Evolutionary conservation across 768 basidiomycete genomes (phyloP).

Genomic region (Lactarius sanguifluus): DNA sequence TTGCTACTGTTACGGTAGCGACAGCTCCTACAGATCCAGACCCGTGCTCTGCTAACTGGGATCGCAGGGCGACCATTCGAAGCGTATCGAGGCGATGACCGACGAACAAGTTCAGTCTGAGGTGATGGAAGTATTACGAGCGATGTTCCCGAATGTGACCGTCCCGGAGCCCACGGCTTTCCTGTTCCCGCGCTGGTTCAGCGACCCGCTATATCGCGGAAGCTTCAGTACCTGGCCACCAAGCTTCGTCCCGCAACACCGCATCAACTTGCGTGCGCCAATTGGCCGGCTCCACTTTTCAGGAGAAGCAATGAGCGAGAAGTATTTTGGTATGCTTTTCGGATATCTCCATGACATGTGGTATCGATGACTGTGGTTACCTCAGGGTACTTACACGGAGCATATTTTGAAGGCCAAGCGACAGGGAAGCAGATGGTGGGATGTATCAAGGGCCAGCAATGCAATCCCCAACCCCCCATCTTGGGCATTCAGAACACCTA

Average conservation of each 20-base stretch:
- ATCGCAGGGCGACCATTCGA: slow-evolving; percentile 54
- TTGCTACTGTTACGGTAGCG: slow-evolving; percentile 49
- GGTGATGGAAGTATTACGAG: slow-evolving; percentile 50
- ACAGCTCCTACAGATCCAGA: slow-evolving; percentile 31
- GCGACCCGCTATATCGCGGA: slow-evolving; percentile 51
- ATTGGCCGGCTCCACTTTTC: slow-evolving; percentile 57
- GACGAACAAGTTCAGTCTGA: slow-evolving; percentile 50
- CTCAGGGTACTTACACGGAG: slow-evolving; percentile 35
- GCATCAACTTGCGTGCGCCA: slow-evolving; percentile 47
- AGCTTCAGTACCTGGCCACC: slow-evolving; percentile 68
- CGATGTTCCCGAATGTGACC: slow-evolving; percentile 54
- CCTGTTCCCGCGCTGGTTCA: slow-evolving; percentile 51
- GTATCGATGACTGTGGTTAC: no score
- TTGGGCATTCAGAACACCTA: slow-evolving; percentile 21
- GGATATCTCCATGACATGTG: not conserved
- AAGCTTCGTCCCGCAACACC: slow-evolving; percentile 42
- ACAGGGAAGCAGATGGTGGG: slow-evolving; percentile 29
- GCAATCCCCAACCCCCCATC: slow-evolving; percentile 18
- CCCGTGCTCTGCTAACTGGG: not conserved
- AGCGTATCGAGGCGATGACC: slow-evolving; percentile 54
- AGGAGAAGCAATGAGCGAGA: slow-evolving; percentile 55
- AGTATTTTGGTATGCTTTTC: slow-evolving; percentile 49
- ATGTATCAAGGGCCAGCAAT: slow-evolving; percentile 31
- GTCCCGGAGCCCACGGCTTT: slow-evolving; percentile 57
- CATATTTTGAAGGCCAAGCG: slow-evolving; percentile 36